Evolutionary conservation across 75 land plant genomes (phyloP).

Genomic region (Gnetum montanum): DNA sequence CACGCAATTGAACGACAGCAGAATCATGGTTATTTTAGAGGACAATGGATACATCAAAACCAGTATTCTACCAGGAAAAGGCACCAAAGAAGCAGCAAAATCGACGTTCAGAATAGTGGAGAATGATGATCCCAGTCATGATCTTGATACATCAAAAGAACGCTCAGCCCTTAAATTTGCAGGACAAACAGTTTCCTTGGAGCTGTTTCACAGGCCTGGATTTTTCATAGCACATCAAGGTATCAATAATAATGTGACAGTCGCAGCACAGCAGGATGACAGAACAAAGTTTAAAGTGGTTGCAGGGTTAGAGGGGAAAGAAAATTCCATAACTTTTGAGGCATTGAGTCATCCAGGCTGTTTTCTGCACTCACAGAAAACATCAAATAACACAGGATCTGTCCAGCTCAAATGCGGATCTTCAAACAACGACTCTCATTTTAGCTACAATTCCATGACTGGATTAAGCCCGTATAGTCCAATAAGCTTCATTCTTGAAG

Average conservation of each 20-base stretch:
- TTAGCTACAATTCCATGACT: constrained; percentile 35
- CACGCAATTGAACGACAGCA: constrained; percentile 7
- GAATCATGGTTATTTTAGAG: constrained; percentile 18
- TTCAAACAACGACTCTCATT: constrained; percentile 13
- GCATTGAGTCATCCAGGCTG: constrained; percentile 27
- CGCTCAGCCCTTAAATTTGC: constrained; percentile 7
- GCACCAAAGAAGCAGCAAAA: constrained; percentile 24
- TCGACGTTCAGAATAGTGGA: constrained; percentile 48
- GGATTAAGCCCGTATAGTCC: constrained; percentile 68
- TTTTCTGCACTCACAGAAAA: constrained; percentile 19
- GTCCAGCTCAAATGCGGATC: constrained; percentile 24
- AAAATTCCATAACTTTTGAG: constrained; percentile 50
- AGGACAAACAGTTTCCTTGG: constrained; percentile 42
- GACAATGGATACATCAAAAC: constrained; percentile 19
- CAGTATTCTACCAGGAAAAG: constrained; percentile 17
- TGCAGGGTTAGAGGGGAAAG: constrained; percentile 37
- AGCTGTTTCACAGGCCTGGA: constrained; percentile 70
- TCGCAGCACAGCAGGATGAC: background rate
- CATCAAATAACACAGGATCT: background rate
- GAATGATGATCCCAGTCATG: background rate
- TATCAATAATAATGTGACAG: constrained; percentile 14
- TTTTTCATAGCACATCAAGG: constrained; percentile 36
- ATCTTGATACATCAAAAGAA: background rate
- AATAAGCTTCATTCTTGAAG: constrained; percentile 72
- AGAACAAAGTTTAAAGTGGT: constrained; percentile 26